Base-by-base conservation (phyloP, 495 filamentous ascomycete species). In the Trichodelitschia bisporula region DNA sequence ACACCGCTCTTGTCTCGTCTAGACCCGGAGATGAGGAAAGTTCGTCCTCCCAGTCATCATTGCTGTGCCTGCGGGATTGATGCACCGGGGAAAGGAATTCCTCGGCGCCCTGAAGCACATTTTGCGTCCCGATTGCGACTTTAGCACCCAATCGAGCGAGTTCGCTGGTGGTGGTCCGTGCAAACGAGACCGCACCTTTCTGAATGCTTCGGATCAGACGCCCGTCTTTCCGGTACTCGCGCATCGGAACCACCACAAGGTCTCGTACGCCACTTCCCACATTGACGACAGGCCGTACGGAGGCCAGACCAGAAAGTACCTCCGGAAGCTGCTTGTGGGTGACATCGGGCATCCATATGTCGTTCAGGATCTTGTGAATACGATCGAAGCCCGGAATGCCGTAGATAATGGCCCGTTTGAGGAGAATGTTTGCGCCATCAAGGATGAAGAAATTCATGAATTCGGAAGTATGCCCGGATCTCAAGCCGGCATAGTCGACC, bases 361-460 rank as follows among this genome's bases (percentile, higher is more conserved):
- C 80, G 45, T 93, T 93, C 10, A 99, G 59, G 5, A 69, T 77
- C 41, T 77, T 64, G 19, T 80, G 77, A 15, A 99, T 61, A 33
- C 71, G 72, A 39, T 91, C 77, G 39, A 95, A 89, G 0, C 86
- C 83, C 3, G 69, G 69, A 4, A 90, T 66, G 25, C 89, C 89
- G 42, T 92, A 93, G 15, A 93, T 66, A 35, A 95, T 92, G 20
- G 74, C 72, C 44, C 80, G 89, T 9, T 73, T 64, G 26, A 99
- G 60, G 1, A 77, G 65, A 64, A 99, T 73, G 35, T 86, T 70
- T 2, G 83, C 65, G 32, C 75, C 68, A 35, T 99, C 84, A 9
- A 99, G 66, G 25, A 86, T 77, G 39, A 93, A 63, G 48, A 99
- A 90, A 51, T 99, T 95, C 89, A 95, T 95, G 46, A 99, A 86